Conservation (phyloP, 73 alveolate species). For the Paramecium pentaurelia region DNA sequence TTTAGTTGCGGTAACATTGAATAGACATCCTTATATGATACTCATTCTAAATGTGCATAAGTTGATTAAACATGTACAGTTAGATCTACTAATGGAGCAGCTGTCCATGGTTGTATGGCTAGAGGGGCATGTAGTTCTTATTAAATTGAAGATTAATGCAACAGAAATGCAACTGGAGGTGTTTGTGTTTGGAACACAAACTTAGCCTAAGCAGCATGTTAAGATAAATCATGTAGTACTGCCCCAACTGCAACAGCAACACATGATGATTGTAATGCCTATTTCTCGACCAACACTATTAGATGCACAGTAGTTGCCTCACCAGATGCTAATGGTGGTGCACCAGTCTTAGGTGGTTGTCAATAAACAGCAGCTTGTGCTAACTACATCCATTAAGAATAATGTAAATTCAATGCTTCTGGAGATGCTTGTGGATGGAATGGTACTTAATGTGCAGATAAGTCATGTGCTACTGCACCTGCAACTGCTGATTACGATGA, state of each 20-base stretch:
- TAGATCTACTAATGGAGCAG: not conserved
- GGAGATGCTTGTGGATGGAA: not conserved
- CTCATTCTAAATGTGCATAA: not conserved
- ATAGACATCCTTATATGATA: not conserved
- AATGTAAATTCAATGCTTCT: not conserved
- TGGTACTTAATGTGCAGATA: constrained; percentile 10
- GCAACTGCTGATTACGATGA: not conserved
- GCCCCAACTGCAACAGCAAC: constrained; percentile 11
- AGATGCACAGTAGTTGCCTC: not conserved
- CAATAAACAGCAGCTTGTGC: not conserved
- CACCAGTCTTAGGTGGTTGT: not conserved
- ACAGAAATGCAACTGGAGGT: not conserved
- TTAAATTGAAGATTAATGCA: not conserved
- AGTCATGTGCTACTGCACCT: not conserved
- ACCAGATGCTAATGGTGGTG: not conserved
- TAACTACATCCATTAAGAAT: not conserved
- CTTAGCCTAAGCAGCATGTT: not conserved
- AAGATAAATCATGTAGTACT: not conserved
- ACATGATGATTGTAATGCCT: not conserved
- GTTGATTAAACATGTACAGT: not conserved
- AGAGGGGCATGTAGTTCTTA: not conserved
- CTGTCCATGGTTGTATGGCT: not conserved
- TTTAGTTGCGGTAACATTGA: not conserved
- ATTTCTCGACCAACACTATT: not conserved
- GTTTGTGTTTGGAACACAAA: not conserved